Evolutionary conservation across 257 asterid species (phyloP).

Genomic region (Echites panduratus): DNA sequence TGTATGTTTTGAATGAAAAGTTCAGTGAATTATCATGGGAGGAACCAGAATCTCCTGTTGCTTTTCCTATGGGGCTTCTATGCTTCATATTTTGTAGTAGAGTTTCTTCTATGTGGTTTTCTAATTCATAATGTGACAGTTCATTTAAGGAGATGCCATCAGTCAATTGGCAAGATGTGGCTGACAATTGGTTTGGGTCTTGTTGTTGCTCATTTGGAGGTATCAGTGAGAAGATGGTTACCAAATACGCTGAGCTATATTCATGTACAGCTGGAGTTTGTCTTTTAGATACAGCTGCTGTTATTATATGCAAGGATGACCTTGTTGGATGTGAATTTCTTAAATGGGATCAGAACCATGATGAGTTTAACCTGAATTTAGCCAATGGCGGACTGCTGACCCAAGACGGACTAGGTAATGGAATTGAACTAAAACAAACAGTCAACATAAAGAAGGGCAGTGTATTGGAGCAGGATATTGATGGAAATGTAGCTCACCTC

Average conservation of each 20-base stretch:
- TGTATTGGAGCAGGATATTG: constrained; percentile 7
- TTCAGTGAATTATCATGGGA: background rate
- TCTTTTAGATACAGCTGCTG: constrained; percentile 62
- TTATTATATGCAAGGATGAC: constrained; percentile 57
- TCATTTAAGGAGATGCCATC: constrained; percentile 81
- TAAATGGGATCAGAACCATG: constrained; percentile 21
- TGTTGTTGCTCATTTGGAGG: constrained; percentile 97
- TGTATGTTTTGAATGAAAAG: background rate
- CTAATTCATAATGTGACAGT: constrained; percentile 26
- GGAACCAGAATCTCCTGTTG: background rate
- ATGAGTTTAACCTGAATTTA: constrained; percentile 18
- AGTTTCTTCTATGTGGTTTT: background rate
- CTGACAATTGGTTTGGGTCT: constrained; percentile 97
- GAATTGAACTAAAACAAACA: constrained; percentile 10
- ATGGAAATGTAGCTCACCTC: constrained; percentile 3
- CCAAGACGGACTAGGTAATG: constrained; percentile 20
- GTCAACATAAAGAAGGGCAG: constrained; percentile 17
- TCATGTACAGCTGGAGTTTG: constrained; percentile 62
- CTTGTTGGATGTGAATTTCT: constrained; percentile 48
- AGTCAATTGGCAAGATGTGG: constrained; percentile 85
- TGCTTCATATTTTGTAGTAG: background rate
- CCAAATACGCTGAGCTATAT: constrained; percentile 55
- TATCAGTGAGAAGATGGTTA: constrained; percentile 70
- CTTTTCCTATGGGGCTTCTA: background rate
- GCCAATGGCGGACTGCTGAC: constrained; percentile 10